These are phyloP conservation scores for Ustilago trichophora DNA, from an alignment of 1,284 basidiomycete species.

Conservation along the genomic window DNA sequence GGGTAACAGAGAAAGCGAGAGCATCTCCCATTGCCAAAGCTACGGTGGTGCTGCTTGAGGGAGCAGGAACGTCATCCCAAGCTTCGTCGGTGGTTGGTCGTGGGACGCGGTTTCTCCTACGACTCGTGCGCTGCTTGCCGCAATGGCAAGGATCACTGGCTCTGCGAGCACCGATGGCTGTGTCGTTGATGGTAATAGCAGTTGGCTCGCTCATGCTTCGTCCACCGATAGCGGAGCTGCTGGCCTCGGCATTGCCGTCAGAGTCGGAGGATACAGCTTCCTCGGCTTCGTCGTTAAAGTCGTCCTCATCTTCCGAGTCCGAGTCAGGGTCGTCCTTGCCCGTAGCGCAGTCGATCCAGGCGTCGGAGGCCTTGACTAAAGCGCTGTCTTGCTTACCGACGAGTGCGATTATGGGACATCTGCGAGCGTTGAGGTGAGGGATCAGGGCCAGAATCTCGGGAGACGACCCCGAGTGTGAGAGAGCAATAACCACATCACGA, in stretches of 20 bases:
- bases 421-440: slow-evolving; percentile 61
- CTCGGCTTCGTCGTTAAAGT: no score
- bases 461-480: slow-evolving; percentile 67
- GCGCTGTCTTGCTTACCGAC: slow-evolving; percentile 62
- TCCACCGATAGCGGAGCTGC: no score
- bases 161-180: slow-evolving; percentile 2
- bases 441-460: slow-evolving; percentile 66
- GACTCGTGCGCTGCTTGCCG: not conserved
- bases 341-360: slow-evolving; percentile 64
- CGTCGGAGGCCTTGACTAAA: slow-evolving; percentile 62
- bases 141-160: slow-evolving; percentile 13
- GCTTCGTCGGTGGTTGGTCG: slow-evolving; percentile 41
- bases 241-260: no score
- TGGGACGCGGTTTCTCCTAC: slow-evolving; percentile 2
- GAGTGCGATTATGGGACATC: slow-evolving; percentile 65
- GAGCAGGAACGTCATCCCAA: slow-evolving; percentile 63
- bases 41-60: slow-evolving; percentile 66
- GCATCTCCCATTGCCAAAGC: slow-evolving; percentile 68
- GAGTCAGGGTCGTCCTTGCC: slow-evolving; percentile 59
- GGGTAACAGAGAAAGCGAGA: slow-evolving; percentile 61
- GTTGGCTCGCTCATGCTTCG: slow-evolving; percentile 9
- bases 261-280: no score
- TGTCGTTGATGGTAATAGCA: not conserved
- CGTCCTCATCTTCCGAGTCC: slow-evolving; percentile 36
- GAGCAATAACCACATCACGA: slow-evolving; percentile 64